Evolutionary conservation across 805 yeast species (phyloP), one percentile per base, ranked within the genome.

Genomic region (Saccharomycopsis schoenii): DNA sequence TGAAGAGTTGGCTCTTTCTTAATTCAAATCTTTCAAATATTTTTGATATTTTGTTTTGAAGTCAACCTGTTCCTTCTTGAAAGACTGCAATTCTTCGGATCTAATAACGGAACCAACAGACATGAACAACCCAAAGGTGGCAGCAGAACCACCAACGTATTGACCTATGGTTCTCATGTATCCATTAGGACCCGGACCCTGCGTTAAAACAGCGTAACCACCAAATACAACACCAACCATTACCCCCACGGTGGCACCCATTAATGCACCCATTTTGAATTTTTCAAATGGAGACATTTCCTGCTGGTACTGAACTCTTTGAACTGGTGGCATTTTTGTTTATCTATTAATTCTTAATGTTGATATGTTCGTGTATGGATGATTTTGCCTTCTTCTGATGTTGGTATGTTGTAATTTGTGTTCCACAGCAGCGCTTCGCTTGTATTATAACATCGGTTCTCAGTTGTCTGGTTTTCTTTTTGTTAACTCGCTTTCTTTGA

Each of bases 121-220:
- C 98, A 93, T 92, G 74, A 93, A 90, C 68, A 93, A 80, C 50
- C 97, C 97, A 74, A 94, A 93, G 11, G 97, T 93, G 57, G 96
- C 97, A 1, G 97, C 97, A 4, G 97, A 89, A 60, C 97, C 97
- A 68, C 88, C 86, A 74, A 94, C 92, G 75, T 92, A 94, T 76
- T 93, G 97, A 61, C 99, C 98, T 70, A 94, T 77, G 1, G 97
- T 93, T 76, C 97, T 86, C 85, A 94, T 88, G 61, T 89, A 89
- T 61, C 99, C 99, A 70, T 89, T 88, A 57, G 99, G 99, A 14
- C 97, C 97, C n/a, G 99, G 94, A 19, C 99, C 99, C 67, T 88
- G 85, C 61, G 91, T 92, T 66, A 90, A 73, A 67, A 96, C 87
- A 62, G 97, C 86, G 70, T 89, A 84, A 25, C 97, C 96, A 58